Evolutionary conservation across 352 stramenopile species (phyloP).

Genomic region (Thalassiosira exigua): DNA sequence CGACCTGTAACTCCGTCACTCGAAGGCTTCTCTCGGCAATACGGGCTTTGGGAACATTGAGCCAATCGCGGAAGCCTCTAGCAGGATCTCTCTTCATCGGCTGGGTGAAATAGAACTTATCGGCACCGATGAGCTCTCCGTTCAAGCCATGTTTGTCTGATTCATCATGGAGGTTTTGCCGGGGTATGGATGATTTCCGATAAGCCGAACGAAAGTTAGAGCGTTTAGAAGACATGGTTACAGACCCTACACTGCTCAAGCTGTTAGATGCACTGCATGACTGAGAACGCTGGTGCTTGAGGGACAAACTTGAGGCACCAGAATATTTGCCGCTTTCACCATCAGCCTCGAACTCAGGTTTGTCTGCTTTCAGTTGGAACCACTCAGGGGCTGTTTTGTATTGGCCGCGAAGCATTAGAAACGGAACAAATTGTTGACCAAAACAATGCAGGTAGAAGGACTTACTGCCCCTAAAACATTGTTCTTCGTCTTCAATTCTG

Average conservation of each 20-base stretch:
- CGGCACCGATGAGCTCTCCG: constrained; percentile 71
- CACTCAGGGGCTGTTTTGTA: constrained; percentile 50
- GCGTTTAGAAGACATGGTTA: constrained; percentile 42
- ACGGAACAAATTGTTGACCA: not conserved
- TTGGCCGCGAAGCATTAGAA: no score
- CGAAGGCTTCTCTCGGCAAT: constrained; percentile 80
- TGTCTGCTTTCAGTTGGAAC: constrained; percentile 64
- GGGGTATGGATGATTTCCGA: constrained; percentile 26
- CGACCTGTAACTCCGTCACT: constrained; percentile 82
- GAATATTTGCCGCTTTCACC: constrained; percentile 21
- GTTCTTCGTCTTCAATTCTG: constrained; percentile 64
- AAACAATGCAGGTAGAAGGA: constrained; percentile 50
- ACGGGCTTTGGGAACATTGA: constrained; percentile 68
- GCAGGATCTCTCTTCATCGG: constrained; percentile 74
- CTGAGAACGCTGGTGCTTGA: constrained; percentile 39
- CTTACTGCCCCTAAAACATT: constrained; percentile 74
- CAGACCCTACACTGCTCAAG: constrained; percentile 52
- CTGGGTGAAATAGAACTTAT: constrained; percentile 86
- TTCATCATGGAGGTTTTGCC: constrained; percentile 39
- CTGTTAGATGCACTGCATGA: constrained; percentile 55
- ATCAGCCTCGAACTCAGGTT: constrained; percentile 43
- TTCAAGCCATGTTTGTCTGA: constrained; percentile 46
- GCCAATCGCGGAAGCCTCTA: constrained; percentile 72
- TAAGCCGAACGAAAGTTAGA: constrained; percentile 43
- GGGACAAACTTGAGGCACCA: not conserved